Evolutionary conservation across 2,329 filamentous ascomycete genomes (phyloP), one percentile per base, ranked within the genome.

Genomic region (Xylariales sp.): DNA sequence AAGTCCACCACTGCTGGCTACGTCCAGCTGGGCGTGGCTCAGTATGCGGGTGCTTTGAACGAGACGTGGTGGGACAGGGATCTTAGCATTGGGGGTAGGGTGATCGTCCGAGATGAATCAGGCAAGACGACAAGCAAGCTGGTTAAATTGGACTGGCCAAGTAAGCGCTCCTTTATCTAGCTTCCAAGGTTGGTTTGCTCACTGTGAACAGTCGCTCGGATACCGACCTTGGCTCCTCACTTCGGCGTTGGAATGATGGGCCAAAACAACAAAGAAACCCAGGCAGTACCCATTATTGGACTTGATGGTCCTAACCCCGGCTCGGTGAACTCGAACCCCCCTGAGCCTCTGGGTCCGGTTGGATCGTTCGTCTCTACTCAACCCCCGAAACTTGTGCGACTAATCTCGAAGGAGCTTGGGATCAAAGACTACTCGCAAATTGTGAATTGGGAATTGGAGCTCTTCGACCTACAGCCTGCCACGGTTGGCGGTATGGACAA

Each of bases 11-110:
- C 91, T 78, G 91, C 92, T 39, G 95, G 96, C 62, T 99, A 93
- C 77, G 80, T 93, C 34, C 93, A 98, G 82, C 87, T 98, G 6
- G 95, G 93, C 30, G 93, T 98, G 61, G 94, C 96, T 2, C 96
- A 93, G 0, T 99, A 98, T 78, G 95, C 94, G 9, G 95, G 96
- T 58, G 94, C 85, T 1, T 82, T 98, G 69, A 96, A 94, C 78
- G 85, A 86, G 70, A 98, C 96, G 0, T 98, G 96, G 96, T 98
- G 94, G 95, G 96, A 98, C 80, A 89, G 96, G 45, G 96, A 99
- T 79, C 86, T 99, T 59, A 91, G 92, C 72, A 92, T 98, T 74
- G 96, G 94, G 71, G 96, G 96, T 46, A 87, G 94, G 52, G 95
- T 98, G 3, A 85, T 98, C 56, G 90, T 98, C 53, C 92, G 90